These are phyloP conservation scores for Eremomyces bilateralis DNA, from an alignment of 495 filamentous ascomycete genomes.

Conservation along the genomic window DNA sequence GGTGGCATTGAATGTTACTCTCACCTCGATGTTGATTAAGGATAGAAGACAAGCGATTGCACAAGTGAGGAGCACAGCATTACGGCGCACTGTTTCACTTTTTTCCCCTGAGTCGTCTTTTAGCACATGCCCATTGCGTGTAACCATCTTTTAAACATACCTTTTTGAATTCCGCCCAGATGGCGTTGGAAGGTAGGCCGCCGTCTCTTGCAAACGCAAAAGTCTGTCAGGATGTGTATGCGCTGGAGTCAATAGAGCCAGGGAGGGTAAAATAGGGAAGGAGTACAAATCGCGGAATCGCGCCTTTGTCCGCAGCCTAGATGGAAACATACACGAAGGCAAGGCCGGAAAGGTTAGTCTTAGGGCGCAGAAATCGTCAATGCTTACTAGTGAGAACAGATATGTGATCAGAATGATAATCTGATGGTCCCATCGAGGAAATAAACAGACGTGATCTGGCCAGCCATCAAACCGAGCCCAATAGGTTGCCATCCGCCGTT, in stretches of 20 bases:
- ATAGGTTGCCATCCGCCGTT: slow-evolving; percentile 5
- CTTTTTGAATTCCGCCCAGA: slow-evolving; percentile 1
- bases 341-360: slow-evolving; percentile 4
- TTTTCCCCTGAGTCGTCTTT: no score
- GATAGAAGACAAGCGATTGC: slow-evolving; percentile 7
- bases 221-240: slow-evolving; percentile 8
- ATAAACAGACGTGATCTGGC: slow-evolving; percentile 7
- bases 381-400: slow-evolving; percentile 9
- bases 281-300: slow-evolving; percentile 7
- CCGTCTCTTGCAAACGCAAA: slow-evolving; percentile 13
- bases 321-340: slow-evolving; percentile 10
- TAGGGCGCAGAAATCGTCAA: slow-evolving; percentile 5
- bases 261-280: slow-evolving; percentile 9
- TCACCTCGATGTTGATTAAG: slow-evolving; percentile 11
- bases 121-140: no score
- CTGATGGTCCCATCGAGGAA: slow-evolving; percentile 9
- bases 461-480: slow-evolving; percentile 5
- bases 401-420: slow-evolving; percentile 10
- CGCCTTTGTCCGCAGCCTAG: slow-evolving; percentile 6
- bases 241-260: slow-evolving; percentile 7
- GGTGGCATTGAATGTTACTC: slow-evolving; percentile 10
- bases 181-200: slow-evolving; percentile 7
- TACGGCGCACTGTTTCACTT: slow-evolving; percentile 5
- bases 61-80: slow-evolving; percentile 6
- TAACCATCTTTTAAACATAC: no score